Base-by-base conservation (phyloP, 495 filamentous ascomycete species). In the Lindgomyces ingoldianus region DNA sequence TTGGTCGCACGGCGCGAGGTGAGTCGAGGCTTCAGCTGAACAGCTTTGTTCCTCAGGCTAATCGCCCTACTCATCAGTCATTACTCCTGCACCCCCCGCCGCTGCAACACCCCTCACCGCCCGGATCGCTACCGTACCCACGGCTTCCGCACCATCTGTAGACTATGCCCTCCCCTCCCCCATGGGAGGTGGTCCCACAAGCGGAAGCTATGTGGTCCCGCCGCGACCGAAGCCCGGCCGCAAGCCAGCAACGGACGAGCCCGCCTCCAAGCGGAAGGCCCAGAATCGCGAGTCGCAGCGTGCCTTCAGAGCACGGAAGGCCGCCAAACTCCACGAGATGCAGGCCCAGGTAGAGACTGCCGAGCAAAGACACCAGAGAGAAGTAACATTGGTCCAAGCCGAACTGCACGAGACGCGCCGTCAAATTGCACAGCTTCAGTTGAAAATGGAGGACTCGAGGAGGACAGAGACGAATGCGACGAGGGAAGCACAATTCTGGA, bases 181-280 rank as follows among this genome's bases (percentile, higher is more conserved):
- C 10, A 30, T 62, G 56, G 61, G 61, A 52, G 47, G 57, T 18
- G 70, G 68, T 44, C 71, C 71, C 53, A 66, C 54, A 44, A 69
- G 65, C 49, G 25, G 47, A 14, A 61, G 26, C 58, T 61, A 60
- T 62, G 45, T 54, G 18, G 42, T 73, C 12, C 71, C 69, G 12
- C 58, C 65, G 44, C 69, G 65, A 3, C 69, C 67, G 4, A 69
- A 72, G 55, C 69, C 71, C 9, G 69, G 69, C 1, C 69, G 69
- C 18, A 73, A 73, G 63, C 61, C 71, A n/a, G 71, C 69, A 4
- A 71, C 65, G n/a, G 71, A 73, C 41, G 57, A 64, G 62, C 68
- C 64, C 8, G 51, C 56, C 12, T 55, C 56, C 14, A 71, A 72
- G 57, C 69, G 71, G 30, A 69, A 72, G 53, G 65, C 61, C 8